A percentile compares a stretch with the other conserved stretches of the same genome.
Evolutionary conservation across 257 asterid species (phyloP).

Genomic region (Mitragyna speciosa): DNA sequence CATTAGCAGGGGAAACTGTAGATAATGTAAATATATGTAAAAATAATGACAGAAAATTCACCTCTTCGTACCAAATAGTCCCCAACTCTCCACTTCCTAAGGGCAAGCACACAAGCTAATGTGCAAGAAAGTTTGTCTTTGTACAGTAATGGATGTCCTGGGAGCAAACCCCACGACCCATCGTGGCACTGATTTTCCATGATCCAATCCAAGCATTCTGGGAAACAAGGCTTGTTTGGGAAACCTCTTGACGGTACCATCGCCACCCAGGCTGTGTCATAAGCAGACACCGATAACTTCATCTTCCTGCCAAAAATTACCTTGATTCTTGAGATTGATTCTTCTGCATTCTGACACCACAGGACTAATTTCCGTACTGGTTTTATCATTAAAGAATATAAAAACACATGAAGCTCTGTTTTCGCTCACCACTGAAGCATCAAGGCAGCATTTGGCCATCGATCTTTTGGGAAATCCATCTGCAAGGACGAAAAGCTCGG

Average conservation of each 20-base stretch:
- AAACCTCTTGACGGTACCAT: constrained; percentile 30
- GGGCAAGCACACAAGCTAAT: constrained; percentile 36
- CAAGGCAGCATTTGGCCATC: constrained; percentile 15
- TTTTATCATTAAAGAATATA: no score
- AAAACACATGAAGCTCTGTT: no score
- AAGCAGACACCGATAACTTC: constrained; percentile 31
- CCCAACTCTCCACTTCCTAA: constrained; percentile 29
- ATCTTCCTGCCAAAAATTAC: constrained; percentile 26
- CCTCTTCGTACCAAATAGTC: constrained; percentile 26
- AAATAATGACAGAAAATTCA: no score
- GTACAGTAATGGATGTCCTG: constrained; percentile 18
- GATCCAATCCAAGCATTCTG: constrained; percentile 36
- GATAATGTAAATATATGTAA: no score
- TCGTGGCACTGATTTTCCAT: constrained; percentile 35
- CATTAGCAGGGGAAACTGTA: no score
- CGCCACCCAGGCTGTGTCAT: constrained; percentile 38
- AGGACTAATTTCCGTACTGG: no score
- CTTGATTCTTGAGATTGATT: constrained; percentile 18
- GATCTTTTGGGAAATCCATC: no score
- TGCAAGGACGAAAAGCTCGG: no score
- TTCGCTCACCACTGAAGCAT: neutral
- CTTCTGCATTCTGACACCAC: neutral
- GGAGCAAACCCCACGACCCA: constrained; percentile 41
- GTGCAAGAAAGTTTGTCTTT: constrained; percentile 37
- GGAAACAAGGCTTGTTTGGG: constrained; percentile 20